Evolutionary conservation across 75 land plant species (phyloP).

Genomic region (Isoetes taiwanensis): DNA sequence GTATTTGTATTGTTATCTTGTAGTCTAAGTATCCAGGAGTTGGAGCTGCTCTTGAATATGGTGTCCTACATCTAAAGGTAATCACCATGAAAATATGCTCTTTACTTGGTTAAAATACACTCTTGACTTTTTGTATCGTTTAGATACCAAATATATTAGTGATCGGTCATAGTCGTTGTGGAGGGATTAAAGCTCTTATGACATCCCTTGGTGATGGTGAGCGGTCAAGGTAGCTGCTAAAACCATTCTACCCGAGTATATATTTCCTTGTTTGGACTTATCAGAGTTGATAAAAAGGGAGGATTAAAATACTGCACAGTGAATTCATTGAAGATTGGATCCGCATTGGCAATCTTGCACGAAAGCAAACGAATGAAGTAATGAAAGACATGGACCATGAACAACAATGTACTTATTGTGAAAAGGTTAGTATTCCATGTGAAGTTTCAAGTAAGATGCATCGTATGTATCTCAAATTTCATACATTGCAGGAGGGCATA

Average conservation of each 20-base stretch:
- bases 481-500: neutral
- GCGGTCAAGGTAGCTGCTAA: neutral
- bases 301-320: neutral
- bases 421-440: neutral
- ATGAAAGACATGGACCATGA: neutral
- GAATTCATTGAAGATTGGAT: slow-evolving; percentile 3
- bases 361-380: neutral
- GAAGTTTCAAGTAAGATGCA: neutral
- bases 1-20: neutral
- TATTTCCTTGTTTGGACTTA: neutral
- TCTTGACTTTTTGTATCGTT: neutral
- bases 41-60: slow-evolving; percentile 4
- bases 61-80: slow-evolving; percentile 5
- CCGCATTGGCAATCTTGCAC: neutral
- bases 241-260: neutral
- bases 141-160: neutral
- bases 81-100: neutral
- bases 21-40: neutral
- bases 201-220: neutral
- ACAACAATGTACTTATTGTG: neutral
- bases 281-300: neutral
- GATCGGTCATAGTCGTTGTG: slow-evolving; percentile 8
- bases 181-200: slow-evolving; percentile 5
- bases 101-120: neutral
- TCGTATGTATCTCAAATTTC: neutral